Evolutionary conservation across 1,139 yeast genomes (phyloP).

Genomic region (Entelexis sorbosivorans): DNA sequence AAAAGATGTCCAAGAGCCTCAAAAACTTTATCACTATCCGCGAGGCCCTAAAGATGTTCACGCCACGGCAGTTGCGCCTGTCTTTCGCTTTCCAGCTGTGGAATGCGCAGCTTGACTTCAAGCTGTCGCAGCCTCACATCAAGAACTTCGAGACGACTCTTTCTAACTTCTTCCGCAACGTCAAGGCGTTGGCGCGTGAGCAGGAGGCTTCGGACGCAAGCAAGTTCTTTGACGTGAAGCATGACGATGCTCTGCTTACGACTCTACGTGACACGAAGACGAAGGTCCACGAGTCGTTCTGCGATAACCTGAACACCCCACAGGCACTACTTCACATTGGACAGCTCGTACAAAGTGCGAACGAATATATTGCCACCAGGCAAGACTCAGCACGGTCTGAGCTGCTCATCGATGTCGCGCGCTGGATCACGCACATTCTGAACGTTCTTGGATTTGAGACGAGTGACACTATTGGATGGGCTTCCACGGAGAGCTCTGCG

Average conservation of each 20-base stretch:
- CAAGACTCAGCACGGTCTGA: slow-evolving; percentile 51
- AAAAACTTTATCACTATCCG: slow-evolving; percentile 91
- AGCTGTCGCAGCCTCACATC: slow-evolving; percentile 69
- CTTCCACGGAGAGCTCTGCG: slow-evolving; percentile 14
- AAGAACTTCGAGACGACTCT: slow-evolving; percentile 61
- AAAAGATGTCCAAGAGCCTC: slow-evolving; percentile 90
- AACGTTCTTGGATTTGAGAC: slow-evolving; percentile 63
- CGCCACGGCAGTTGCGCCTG: slow-evolving; percentile 74
- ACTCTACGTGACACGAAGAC: slow-evolving; percentile 46
- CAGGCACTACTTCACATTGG: slow-evolving; percentile 52
- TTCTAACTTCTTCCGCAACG: slow-evolving; percentile 71
- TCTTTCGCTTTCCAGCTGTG: slow-evolving; percentile 86
- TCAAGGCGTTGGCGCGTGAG: slow-evolving; percentile 62
- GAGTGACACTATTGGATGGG: slow-evolving; percentile 56
- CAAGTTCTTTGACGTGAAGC: slow-evolving; percentile 44
- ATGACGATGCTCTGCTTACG: slow-evolving; percentile 37
- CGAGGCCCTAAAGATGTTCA: slow-evolving; percentile 63
- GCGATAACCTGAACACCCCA: slow-evolving; percentile 80
- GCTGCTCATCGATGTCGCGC: slow-evolving; percentile 50
- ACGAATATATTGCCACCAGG: slow-evolving; percentile 53
- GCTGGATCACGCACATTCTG: slow-evolving; percentile 61
- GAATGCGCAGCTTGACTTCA: slow-evolving; percentile 89
- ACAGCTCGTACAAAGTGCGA: slow-evolving; percentile 60
- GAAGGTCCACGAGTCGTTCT: slow-evolving; percentile 66
- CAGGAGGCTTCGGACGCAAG: slow-evolving; percentile 52